These are phyloP conservation scores for Peniophora sp. DNA, from an alignment of 1,284 basidiomycete species.

Conservation along the genomic window DNA sequence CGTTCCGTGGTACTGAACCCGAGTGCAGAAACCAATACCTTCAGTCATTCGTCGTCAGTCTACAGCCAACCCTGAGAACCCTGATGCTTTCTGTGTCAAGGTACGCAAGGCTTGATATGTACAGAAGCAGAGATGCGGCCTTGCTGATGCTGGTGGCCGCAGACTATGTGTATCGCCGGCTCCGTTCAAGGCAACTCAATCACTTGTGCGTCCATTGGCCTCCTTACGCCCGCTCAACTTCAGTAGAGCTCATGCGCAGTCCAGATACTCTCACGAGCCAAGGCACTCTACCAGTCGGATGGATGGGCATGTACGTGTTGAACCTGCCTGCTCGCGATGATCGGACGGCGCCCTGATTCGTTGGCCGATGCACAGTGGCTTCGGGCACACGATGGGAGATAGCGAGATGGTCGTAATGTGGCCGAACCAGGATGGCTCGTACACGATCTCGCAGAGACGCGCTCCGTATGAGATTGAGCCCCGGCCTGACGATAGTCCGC, in stretches of 20 bases:
- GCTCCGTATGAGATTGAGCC: slow-evolving; percentile 26
- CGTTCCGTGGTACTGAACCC: no score
- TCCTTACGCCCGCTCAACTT: no score
- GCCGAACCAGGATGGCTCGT: slow-evolving; percentile 32
- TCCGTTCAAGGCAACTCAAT: not conserved
- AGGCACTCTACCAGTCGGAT: not conserved
- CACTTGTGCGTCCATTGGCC: not conserved
- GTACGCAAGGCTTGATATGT: no score
- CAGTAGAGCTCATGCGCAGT: no score
- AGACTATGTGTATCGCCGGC: no score
- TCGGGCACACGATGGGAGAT: slow-evolving; percentile 27
- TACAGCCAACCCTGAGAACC: no score
- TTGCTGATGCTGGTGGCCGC: no score
- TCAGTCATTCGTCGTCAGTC: no score
- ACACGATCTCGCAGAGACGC: slow-evolving; percentile 34
- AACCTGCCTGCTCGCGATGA: not conserved
- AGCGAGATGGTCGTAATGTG: slow-evolving; percentile 37
- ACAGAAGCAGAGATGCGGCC: no score
- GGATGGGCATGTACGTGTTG: not conserved
- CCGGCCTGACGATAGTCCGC: slow-evolving; percentile 25
- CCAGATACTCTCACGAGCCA: not conserved
- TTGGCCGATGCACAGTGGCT: slow-evolving; percentile 18
- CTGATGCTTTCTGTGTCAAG: no score
- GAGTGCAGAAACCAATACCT: no score
- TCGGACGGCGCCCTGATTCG: not conserved